A percentile compares a stretch with the other conserved stretches of the same genome.
phyloP scores from a whole-genome alignment of 2,329 filamentous ascomycete genomes.

The Cryphonectria carpinicola region DNA sequence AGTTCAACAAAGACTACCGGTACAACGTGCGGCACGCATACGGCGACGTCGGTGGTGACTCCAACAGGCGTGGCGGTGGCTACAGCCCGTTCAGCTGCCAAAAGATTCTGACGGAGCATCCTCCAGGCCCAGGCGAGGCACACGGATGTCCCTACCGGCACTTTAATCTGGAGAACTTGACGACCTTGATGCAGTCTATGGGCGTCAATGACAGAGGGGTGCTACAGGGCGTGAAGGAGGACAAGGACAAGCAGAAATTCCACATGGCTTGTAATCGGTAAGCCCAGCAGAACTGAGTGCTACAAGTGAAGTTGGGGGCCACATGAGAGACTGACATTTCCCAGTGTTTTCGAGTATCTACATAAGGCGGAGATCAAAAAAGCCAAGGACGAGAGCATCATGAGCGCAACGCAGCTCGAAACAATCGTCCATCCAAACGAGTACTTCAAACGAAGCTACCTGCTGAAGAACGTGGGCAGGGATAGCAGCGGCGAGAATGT shows the following conservation, averaged over 20 bases:
- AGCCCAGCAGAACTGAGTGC: slow-evolving; percentile 33
- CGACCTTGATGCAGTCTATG: slow-evolving; percentile 72
- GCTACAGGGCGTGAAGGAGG: slow-evolving; percentile 80
- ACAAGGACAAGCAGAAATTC: slow-evolving; percentile 85
- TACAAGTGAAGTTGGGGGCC: neutral
- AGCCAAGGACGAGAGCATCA: slow-evolving; percentile 74
- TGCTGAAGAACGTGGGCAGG: slow-evolving; percentile 78
- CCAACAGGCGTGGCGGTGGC: slow-evolving; percentile 81
- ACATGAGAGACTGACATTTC: slow-evolving; percentile 20
- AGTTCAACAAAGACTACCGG: slow-evolving; percentile 95
- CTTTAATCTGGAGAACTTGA: slow-evolving; percentile 86
- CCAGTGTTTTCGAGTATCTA: slow-evolving; percentile 81
- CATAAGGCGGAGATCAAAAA: slow-evolving; percentile 80
- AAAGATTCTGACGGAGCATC: slow-evolving; percentile 88
- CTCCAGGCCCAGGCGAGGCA: slow-evolving; percentile 82
- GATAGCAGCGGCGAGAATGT: slow-evolving; percentile 50
- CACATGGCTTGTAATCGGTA: slow-evolving; percentile 95
- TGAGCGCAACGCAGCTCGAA: slow-evolving; percentile 78
- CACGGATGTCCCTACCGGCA: slow-evolving; percentile 98
- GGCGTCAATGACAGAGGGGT: slow-evolving; percentile 80
- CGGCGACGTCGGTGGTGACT: slow-evolving; percentile 92
- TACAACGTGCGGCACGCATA: slow-evolving; percentile 97
- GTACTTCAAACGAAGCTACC: slow-evolving; percentile 93
- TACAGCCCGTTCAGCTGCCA: slow-evolving; percentile 94
- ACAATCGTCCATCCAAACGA: slow-evolving; percentile 97